Evolutionary conservation across 2,329 filamentous ascomycete species (phyloP).

Genomic region (Trichoderma oligosporum): DNA sequence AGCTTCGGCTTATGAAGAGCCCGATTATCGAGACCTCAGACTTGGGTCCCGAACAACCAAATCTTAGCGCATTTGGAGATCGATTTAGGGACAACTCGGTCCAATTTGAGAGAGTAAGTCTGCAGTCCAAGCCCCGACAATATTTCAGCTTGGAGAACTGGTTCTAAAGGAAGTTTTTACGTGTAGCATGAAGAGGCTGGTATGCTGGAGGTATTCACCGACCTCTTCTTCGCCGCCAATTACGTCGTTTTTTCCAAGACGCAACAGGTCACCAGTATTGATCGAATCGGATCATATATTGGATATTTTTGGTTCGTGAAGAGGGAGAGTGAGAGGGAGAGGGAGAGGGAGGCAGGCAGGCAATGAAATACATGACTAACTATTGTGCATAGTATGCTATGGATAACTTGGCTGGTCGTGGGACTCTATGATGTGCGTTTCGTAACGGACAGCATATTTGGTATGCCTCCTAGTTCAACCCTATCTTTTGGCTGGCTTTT

Average conservation of each 20-base stretch:
- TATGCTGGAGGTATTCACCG: constrained; percentile 38
- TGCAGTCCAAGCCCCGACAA: neutral
- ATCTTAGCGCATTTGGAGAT: constrained; percentile 13
- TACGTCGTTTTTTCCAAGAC: constrained; percentile 53
- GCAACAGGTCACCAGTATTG: constrained; percentile 31
- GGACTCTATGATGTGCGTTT: constrained; percentile 64
- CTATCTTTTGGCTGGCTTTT: no score
- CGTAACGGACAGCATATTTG: constrained; percentile 60
- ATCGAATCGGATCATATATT: constrained; percentile 35
- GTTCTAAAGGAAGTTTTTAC: neutral
- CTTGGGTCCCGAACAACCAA: neutral
- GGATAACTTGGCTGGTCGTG: constrained; percentile 66
- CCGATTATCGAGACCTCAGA: constrained; percentile 24
- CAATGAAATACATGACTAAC: no score
- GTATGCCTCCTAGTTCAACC: constrained; percentile 21
- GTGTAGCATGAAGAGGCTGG: constrained; percentile 36
- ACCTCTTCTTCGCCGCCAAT: constrained; percentile 52
- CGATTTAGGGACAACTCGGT: constrained; percentile 3
- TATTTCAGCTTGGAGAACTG: neutral
- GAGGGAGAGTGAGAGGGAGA: no score
- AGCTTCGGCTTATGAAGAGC: constrained; percentile 34
- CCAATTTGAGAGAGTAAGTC: constrained; percentile 10
- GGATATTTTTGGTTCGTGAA: constrained; percentile 34
- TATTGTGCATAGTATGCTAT: constrained; percentile 48
- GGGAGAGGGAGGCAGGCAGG: no score